phyloP scores from a whole-genome alignment of 2,329 filamentous ascomycete species.

The Endoconidiophora laricicola region DNA sequence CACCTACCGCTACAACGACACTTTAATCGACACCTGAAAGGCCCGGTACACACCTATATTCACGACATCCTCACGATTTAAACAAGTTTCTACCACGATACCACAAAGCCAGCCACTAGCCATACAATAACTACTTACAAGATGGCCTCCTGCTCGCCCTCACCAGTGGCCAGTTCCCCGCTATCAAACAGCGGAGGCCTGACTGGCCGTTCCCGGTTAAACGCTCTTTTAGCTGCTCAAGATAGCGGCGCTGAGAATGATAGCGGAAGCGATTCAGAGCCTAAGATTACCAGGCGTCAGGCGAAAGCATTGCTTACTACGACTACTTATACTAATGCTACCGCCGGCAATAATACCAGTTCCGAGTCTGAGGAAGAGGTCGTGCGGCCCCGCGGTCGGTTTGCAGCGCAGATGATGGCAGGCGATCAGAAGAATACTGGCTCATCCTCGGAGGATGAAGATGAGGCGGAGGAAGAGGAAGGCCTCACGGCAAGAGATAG shows the following conservation, averaged over 20 bases:
- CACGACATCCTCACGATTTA: too few relatives aligned
- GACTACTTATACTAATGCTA: background rate
- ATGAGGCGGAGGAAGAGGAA: slow-evolving; percentile 17
- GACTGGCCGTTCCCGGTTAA: slow-evolving; percentile 38
- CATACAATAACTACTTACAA: background rate
- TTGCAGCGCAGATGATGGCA: slow-evolving; percentile 46
- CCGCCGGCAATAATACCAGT: background rate
- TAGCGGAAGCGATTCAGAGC: slow-evolving; percentile 8
- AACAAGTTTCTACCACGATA: too few relatives aligned
- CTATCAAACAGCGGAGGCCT: slow-evolving; percentile 15
- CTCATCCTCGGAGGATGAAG: slow-evolving; percentile 29
- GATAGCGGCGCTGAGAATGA: slow-evolving; percentile 34
- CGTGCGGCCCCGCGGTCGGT: slow-evolving; percentile 40
- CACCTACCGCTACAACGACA: too few relatives aligned
- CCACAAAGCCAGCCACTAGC: too few relatives aligned
- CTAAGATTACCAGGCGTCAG: background rate
- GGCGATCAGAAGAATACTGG: slow-evolving; percentile 19
- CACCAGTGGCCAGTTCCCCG: slow-evolving; percentile 1
- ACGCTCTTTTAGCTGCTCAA: slow-evolving; percentile 33
- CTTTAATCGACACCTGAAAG: too few relatives aligned
- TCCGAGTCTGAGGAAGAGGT: slow-evolving; percentile 18
- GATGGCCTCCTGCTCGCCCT: slow-evolving; percentile 10
- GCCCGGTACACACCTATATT: too few relatives aligned
- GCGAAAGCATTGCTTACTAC: background rate
- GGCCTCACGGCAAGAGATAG: slow-evolving; percentile 7